Conservation (phyloP, 1,284 basidiomycete genomes). For the Heliocybe sulcata region DNA sequence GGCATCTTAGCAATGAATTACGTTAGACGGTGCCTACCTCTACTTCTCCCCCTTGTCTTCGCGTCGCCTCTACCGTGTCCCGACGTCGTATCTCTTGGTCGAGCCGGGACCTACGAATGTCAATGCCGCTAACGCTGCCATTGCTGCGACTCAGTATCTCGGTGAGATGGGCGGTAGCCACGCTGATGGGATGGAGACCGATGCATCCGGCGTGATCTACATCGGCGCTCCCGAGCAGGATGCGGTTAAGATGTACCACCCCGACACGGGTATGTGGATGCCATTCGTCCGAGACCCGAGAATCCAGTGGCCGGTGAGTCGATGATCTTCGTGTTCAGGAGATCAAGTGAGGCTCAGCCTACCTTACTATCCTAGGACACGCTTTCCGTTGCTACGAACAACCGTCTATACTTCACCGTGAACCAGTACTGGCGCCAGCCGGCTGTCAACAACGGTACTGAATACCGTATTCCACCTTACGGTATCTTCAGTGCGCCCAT, state of each 20-base stretch:
- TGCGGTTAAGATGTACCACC: conserved; percentile 19
- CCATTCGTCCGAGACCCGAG: conserved; percentile 20
- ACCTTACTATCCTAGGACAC: not conserved
- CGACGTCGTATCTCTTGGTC: conserved; percentile 17
- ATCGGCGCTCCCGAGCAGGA: conserved; percentile 20
- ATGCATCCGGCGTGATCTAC: conserved; percentile 19
- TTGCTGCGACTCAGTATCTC: conserved; percentile 14
- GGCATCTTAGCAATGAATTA: not conserved
- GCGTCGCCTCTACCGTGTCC: conserved; percentile 20
- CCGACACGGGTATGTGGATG: conserved; percentile 16
- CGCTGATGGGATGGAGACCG: conserved; percentile 20
- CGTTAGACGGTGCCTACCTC: conserved; percentile 17
- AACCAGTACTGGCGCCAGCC: conserved; percentile 2
- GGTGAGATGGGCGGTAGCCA: conserved; percentile 17
- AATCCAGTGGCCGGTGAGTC: conserved; percentile 17
- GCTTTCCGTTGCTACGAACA: not conserved
- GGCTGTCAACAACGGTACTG: not conserved
- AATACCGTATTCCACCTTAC: not conserved
- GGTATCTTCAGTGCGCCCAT: not conserved
- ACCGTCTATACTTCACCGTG: not conserved
- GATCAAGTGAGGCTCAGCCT: not conserved
- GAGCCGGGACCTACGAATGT: conserved; percentile 14
- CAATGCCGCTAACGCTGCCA: conserved; percentile 12
- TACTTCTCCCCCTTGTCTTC: conserved; percentile 19
- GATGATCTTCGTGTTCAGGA: not conserved